Evolutionary conservation across 306 rosid genomes (phyloP).

Genomic region (Calophaca sinica): DNA sequence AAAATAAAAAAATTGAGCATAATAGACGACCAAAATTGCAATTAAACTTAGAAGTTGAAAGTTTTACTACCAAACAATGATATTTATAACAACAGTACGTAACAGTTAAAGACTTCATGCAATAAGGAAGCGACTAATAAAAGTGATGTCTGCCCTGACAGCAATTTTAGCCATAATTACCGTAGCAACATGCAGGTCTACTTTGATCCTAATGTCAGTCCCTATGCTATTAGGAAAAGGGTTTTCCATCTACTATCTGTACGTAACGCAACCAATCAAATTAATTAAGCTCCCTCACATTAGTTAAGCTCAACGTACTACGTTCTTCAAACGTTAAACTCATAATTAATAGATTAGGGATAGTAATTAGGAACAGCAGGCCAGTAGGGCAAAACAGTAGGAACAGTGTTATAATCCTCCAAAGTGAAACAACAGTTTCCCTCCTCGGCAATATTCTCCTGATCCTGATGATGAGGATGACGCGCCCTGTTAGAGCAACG

Average conservation of each 20-base stretch:
- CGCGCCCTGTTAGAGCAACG: conserved; percentile 54
- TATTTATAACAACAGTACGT: background rate
- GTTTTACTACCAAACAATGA: background rate
- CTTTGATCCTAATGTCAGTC: conserved; percentile 28
- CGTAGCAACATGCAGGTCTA: conserved; percentile 30
- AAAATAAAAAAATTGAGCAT: too few species aligned
- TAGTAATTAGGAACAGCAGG: conserved; percentile 58
- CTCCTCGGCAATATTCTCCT: conserved; percentile 47
- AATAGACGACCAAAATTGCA: too few species aligned
- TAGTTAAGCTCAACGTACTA: too few species aligned
- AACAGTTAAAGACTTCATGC: background rate
- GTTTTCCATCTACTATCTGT: conserved; percentile 11
- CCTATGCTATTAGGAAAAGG: background rate
- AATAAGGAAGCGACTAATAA: conserved; percentile 8
- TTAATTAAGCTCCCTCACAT: conserved; percentile 16
- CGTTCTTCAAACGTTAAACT: too few species aligned
- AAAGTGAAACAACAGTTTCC: conserved; percentile 62
- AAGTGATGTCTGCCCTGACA: background rate
- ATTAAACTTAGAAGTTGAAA: too few species aligned
- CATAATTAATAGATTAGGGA: background rate
- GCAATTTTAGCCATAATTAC: conserved; percentile 23
- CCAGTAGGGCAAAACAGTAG: conserved; percentile 63
- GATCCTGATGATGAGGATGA: too few species aligned
- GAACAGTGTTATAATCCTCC: conserved; percentile 63
- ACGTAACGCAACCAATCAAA: background rate